Percentiles rank a stretch among this genome's conserved stretches.
Conservation (phyloP, 768 basidiomycete genomes). For the Psilocybe azurescens region DNA sequence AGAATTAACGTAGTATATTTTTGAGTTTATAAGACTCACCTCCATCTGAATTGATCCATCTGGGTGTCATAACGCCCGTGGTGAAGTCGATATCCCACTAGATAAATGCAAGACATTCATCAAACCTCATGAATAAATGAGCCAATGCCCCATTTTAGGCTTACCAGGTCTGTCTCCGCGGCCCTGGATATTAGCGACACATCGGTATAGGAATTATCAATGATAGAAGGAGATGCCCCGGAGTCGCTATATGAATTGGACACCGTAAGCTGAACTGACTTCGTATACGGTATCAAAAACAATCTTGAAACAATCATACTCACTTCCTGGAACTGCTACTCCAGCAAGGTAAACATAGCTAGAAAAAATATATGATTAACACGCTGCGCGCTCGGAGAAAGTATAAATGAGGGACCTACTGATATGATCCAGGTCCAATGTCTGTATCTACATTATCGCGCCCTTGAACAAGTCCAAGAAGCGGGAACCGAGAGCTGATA, state of each 20-base stretch:
- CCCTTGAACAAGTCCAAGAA: slow-evolving; percentile 12
- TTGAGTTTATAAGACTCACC: not conserved
- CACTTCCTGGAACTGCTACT: slow-evolving; percentile 9
- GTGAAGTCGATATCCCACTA: slow-evolving; percentile 8
- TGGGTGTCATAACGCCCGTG: not conserved
- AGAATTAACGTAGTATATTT: not conserved
- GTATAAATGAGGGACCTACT: not conserved
- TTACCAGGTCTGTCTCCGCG: slow-evolving; percentile 5
- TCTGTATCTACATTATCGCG: slow-evolving; percentile 5
- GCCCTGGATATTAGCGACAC: not conserved
- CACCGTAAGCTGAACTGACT: not conserved
- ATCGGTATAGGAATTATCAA: slow-evolving; percentile 2
- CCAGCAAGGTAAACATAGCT: slow-evolving; percentile 3
- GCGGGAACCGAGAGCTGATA: not conserved
- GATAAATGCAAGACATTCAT: not conserved
- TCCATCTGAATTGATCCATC: not conserved
- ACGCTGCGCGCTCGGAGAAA: too few species aligned
- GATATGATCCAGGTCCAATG: slow-evolving; percentile 4
- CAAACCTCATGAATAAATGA: not conserved
- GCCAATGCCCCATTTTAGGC: not conserved
- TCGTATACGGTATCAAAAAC: too few species aligned
- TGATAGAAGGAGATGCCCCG: not conserved
- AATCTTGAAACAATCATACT: not conserved
- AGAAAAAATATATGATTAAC: too few species aligned
- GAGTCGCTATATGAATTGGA: not conserved